A percentile compares a stretch with the other conserved stretches of the same genome.
These are phyloP conservation scores for Inosperma sp. DNA, from an alignment of 768 basidiomycete genomes.

Conservation along the genomic window DNA sequence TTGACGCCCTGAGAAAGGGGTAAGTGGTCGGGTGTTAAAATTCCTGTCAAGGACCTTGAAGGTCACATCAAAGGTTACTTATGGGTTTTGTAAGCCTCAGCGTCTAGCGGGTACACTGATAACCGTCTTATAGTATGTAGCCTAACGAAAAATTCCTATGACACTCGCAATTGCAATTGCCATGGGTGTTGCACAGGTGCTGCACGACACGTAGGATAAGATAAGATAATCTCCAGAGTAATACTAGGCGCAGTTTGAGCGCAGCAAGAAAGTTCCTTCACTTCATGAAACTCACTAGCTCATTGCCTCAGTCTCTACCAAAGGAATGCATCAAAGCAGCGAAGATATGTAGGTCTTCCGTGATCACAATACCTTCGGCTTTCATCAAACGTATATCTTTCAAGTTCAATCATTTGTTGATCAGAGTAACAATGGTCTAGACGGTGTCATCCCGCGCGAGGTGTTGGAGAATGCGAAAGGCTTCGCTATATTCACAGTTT, in stretches of 20 bases:
- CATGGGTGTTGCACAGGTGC: background rate
- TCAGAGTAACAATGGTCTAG: slow-evolving; percentile 73
- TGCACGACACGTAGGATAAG: background rate
- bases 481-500: slow-evolving; percentile 88
- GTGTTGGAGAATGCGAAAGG: slow-evolving; percentile 54
- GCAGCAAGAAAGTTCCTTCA: slow-evolving; percentile 4
- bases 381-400: slow-evolving; percentile 5
- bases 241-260: background rate
- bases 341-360: slow-evolving; percentile 63
- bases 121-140: too few relatives aligned
- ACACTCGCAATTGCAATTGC: too few relatives aligned
- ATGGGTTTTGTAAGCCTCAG: too few relatives aligned
- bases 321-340: slow-evolving; percentile 88
- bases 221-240: background rate
- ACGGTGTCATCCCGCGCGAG: slow-evolving; percentile 57
- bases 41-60: too few relatives aligned
- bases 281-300: slow-evolving; percentile 45
- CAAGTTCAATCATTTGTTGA: slow-evolving; percentile 84
- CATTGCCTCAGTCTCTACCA: slow-evolving; percentile 55
- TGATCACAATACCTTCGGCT: slow-evolving; percentile 6
- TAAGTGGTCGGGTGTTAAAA: too few relatives aligned
- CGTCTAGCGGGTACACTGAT: too few relatives aligned
- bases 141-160: too few relatives aligned
- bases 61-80: too few relatives aligned
- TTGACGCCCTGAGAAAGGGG: too few relatives aligned